Evolutionary conservation across 2,329 filamentous ascomycete species (phyloP).

Genomic region (Fusarium paranaense): DNA sequence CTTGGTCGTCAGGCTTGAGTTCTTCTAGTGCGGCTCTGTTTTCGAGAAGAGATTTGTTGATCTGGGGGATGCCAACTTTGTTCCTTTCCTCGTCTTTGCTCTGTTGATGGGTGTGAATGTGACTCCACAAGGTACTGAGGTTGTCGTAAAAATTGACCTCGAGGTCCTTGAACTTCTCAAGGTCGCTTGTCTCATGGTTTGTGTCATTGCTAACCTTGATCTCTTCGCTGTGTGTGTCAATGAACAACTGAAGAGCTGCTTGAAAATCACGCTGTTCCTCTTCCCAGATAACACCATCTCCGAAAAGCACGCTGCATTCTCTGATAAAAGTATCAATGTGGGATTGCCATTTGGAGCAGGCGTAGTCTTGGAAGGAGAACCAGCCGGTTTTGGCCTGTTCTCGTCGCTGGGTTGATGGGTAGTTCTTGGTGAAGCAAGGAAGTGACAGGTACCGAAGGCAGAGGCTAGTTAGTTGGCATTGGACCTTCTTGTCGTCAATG

Average conservation of each 20-base stretch:
- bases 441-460: constrained; percentile 52
- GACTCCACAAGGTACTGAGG: background rate
- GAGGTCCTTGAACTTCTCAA: background rate
- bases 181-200: background rate
- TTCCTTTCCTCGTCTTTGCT: background rate
- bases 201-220: background rate
- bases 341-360: background rate
- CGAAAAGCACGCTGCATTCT: background rate
- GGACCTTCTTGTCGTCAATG: constrained; percentile 28
- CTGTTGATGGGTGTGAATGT: background rate
- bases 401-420: constrained; percentile 21
- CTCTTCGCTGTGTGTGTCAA: background rate
- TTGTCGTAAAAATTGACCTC: background rate
- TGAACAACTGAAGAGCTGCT: background rate
- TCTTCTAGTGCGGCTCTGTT: constrained; percentile 41
- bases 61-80: constrained; percentile 12
- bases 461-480: constrained; percentile 20
- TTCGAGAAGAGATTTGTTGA: constrained; percentile 38
- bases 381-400: constrained; percentile 38
- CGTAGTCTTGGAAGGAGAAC: constrained; percentile 54
- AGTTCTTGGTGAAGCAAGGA: constrained; percentile 44
- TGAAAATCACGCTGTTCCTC: background rate
- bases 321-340: background rate
- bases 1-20: constrained; percentile 7
- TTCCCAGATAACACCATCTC: background rate